Conservation (phyloP, 129 eudicot species). For the Chrysanthemum lavandulifolium region DNA sequence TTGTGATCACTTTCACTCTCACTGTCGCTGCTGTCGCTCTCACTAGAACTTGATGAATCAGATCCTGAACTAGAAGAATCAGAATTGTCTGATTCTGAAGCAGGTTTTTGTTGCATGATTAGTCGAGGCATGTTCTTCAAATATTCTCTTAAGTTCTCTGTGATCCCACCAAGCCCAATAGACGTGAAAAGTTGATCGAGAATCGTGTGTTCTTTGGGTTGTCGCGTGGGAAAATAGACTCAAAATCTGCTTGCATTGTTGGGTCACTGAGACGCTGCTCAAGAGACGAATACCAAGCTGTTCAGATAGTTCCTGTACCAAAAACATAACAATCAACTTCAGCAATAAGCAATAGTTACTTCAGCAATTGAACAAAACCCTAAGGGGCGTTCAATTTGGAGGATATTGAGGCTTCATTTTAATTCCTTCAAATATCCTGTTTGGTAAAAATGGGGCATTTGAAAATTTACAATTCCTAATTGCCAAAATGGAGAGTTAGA, state of each 20-base stretch:
- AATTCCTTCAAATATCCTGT: too few species aligned
- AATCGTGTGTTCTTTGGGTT: slow-evolving; percentile 87
- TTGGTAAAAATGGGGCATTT: too few species aligned
- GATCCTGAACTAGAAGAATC: slow-evolving; percentile 50
- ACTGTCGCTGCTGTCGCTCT: slow-evolving; percentile 44
- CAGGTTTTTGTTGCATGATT: slow-evolving; percentile 90
- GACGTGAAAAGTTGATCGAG: slow-evolving; percentile 93
- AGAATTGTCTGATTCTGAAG: slow-evolving; percentile 53
- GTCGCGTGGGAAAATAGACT: slow-evolving; percentile 83
- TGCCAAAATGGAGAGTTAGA: too few species aligned
- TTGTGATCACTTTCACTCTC: slow-evolving; percentile 46
- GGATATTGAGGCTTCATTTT: too few species aligned
- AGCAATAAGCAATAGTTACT: neutral
- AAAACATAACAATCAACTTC: slow-evolving; percentile 6
- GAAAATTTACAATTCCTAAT: too few species aligned
- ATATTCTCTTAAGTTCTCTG: slow-evolving; percentile 85
- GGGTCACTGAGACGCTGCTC: slow-evolving; percentile 84
- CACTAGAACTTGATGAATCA: slow-evolving; percentile 54
- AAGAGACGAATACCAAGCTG: slow-evolving; percentile 89
- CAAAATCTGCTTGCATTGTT: slow-evolving; percentile 74
- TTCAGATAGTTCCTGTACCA: slow-evolving; percentile 81
- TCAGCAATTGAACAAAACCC: too few species aligned
- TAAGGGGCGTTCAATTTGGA: too few species aligned
- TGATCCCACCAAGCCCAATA: slow-evolving; percentile 93
- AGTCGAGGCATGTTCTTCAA: slow-evolving; percentile 94